Evolutionary conservation across 371 early-diverging fungal genomes (phyloP).

Genomic region (Paraphysoderma sedebokerense): DNA sequence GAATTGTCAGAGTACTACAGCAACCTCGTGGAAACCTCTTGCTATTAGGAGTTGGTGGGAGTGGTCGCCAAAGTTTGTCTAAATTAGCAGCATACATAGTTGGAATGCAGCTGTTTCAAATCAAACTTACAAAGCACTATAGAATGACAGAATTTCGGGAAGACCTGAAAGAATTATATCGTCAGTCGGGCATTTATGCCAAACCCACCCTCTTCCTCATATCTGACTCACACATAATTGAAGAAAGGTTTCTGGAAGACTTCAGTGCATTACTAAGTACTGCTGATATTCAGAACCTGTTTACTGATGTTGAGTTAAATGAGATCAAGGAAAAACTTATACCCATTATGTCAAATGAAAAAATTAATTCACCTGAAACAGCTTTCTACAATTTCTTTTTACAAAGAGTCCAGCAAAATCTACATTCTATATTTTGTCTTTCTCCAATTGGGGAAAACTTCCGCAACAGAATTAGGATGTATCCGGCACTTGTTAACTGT

Average conservation of each 20-base stretch:
- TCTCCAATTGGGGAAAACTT: slow-evolving; percentile 34
- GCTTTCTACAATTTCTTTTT: slow-evolving; percentile 20
- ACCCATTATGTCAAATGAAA: slow-evolving; percentile 6
- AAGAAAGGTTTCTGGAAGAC: slow-evolving; percentile 25
- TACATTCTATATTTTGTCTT: slow-evolving; percentile 33
- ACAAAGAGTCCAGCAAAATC: slow-evolving; percentile 24
- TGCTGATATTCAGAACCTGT: slow-evolving; percentile 32
- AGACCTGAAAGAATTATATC: slow-evolving; percentile 28
- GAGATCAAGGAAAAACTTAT: slow-evolving; percentile 21
- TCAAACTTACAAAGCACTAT: slow-evolving; percentile 32
- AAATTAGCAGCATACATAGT: slow-evolving; percentile 26
- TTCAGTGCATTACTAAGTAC: slow-evolving; percentile 27
- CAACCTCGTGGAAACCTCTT: slow-evolving; percentile 29
- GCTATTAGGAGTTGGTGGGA: slow-evolving; percentile 34
- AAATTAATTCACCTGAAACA: slow-evolving; percentile 17
- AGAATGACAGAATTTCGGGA: slow-evolving; percentile 27
- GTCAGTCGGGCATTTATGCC: slow-evolving; percentile 20
- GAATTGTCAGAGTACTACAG: slow-evolving; percentile 25
- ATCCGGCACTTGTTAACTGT: slow-evolving; percentile 31
- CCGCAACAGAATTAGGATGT: slow-evolving; percentile 28
- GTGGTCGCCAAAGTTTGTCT: slow-evolving; percentile 25
- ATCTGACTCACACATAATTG: slow-evolving; percentile 25
- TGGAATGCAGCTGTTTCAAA: slow-evolving; percentile 23
- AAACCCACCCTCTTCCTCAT: slow-evolving; percentile 25
- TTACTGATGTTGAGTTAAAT: slow-evolving; percentile 21